Percentiles rank a stretch among this genome's conserved stretches.
Conservation (phyloP, 108 stramenopile species). For the Pseudonitzschia multiseries region DNA sequence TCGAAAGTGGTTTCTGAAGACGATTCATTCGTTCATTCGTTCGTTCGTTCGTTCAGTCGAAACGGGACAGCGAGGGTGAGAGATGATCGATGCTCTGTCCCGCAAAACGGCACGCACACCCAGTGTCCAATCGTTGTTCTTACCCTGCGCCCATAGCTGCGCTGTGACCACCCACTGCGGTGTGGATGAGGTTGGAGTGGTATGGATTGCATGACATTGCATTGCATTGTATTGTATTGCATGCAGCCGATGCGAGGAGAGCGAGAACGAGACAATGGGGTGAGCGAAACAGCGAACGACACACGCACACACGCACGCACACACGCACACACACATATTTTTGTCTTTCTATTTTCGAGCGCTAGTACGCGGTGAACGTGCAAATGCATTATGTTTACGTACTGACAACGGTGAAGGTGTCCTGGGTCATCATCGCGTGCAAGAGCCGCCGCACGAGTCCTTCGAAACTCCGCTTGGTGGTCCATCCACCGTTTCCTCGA, state of each 20-base stretch:
- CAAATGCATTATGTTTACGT: not conserved
- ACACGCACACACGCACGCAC: not conserved
- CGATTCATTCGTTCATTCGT: too few species aligned
- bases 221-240: not conserved
- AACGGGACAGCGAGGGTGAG: not conserved
- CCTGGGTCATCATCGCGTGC: conserved; percentile 87
- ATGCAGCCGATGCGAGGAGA: not conserved
- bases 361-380: too few species aligned
- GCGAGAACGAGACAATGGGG: not conserved
- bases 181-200: not conserved
- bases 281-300: not conserved
- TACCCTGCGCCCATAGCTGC: conserved; percentile 53
- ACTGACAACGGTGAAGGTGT: conserved; percentile 73
- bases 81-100: not conserved
- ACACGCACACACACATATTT: too few species aligned
- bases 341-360: too few species aligned
- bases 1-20: conserved; percentile 72
- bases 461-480: conserved; percentile 59
- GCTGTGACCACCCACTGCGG: conserved; percentile 52
- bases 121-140: not conserved
- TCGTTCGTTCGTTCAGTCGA: too few species aligned
- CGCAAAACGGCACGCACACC: not conserved
- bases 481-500: conserved; percentile 72
- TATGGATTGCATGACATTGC: too few species aligned
- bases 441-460: conserved; percentile 74